Base-by-base conservation (phyloP, 768 basidiomycete species). In the Rhizopogon rudus region DNA sequence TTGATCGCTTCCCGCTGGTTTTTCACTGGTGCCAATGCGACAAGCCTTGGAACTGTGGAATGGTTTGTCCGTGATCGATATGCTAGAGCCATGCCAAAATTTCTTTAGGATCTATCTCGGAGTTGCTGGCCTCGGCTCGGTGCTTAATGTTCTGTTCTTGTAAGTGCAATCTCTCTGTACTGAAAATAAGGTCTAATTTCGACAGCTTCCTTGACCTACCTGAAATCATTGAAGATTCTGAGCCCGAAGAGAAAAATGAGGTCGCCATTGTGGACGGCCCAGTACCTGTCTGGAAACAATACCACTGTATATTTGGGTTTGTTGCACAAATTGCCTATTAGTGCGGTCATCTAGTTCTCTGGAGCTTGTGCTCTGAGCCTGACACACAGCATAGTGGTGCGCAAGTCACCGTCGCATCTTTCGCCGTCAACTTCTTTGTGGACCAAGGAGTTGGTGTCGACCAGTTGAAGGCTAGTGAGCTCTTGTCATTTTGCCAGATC, bases 1-100 rank as follows among this genome's bases (percentile, higher is more conserved):
- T 77, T 88, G 61, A 89, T 89, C 61, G 87, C 86, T 20, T 81
- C 86, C 5, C 75, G 81, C 52, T 88, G 81, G 77, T 91, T 90
- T 74, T 88, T 90, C 77, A 73, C 71, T 2, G 87, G 81, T 5
- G 76, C 67, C 50, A 88, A 89, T 66, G 79, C 76, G 6, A 78
- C 70, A 22, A 75, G 75, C 43, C 76, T 88, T 28, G 82, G 78
- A 56, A 88, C 83, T 29, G 84, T 86, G 28, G 84, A 87, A 73
- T 86, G 83, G 82, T 81, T 45, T 17, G 60, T 56, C 40, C 22
- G 22, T 17, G 3, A 4, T 12, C 0, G 8, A 33, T 5, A 22
- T 39, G 10, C 44, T 16, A 7, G 17, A 12, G 5, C 12, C 31
- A 29, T 2, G 20, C n/a, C n/a, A n/a, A n/a, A n/a, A n/a, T n/a